Base-by-base conservation (phyloP, 768 basidiomycete genomes). In the Suillus spraguei region DNA sequence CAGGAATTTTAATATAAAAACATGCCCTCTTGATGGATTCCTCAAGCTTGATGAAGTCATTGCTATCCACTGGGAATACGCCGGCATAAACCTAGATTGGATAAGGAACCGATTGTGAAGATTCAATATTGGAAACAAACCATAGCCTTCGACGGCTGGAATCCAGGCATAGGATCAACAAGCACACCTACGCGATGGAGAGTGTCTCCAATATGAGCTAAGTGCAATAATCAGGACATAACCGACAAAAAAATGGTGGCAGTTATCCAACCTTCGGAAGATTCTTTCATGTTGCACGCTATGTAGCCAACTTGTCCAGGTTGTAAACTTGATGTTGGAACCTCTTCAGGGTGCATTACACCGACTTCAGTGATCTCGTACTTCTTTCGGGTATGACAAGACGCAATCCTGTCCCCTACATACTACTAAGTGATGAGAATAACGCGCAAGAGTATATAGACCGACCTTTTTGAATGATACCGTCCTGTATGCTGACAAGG, bases 201-300 rank as follows among this genome's bases (percentile, higher is more conserved):
- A 1, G 97, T 99, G 71, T 99, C 97, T 49, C 97, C 97, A 65
- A 99, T 89, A 71, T 91, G 89, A 28, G 96, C 95, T 97, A 69
- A 58, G 28, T 7, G 58, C 54, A 52, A 54, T 60, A 10, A 54
- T 35, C 16, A 71, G 38, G 65, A 49, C 14, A 14, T 36, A 13
- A 46, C 17, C 8, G 20, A 41, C 11, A 32, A 1, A 7, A 7
- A 28, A 28, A 32, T 1, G 6, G 0, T 8, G 11, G 39, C 35
- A 16, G 14, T 41, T 16, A 41, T 59, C 71, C 49, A 62, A 95
- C 95, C 95, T 81, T 99, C 95, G 16, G 91, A 87, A 11, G 92
- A 92, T 68, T 97, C 91, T 75, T 98, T 99, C 97, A 99, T 99
- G 72, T 95, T 97, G 76, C 97, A 99, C 1, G 94, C 91, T 62